These are phyloP conservation scores for Mycena floridula DNA, from an alignment of 768 basidiomycete species.

Conservation along the genomic window DNA sequence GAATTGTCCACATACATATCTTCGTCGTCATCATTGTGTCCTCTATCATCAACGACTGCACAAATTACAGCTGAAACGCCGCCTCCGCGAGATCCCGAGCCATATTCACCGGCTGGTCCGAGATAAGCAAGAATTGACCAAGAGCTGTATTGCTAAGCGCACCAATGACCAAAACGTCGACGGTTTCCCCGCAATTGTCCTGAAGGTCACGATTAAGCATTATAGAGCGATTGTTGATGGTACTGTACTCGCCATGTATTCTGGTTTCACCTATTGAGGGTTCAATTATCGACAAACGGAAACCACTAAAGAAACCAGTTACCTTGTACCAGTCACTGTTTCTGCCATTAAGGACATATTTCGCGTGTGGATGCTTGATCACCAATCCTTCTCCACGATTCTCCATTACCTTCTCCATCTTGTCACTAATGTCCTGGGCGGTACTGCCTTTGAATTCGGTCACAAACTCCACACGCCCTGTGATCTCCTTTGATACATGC, in stretches of 20 bases:
- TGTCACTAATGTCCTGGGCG: conserved; percentile 71
- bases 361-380: conserved; percentile 76
- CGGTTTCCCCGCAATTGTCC: conserved; percentile 91
- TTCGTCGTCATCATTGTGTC: conserved; percentile 46
- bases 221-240: background rate
- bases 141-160: conserved; percentile 18
- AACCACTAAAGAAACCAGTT: background rate
- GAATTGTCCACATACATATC: conserved; percentile 49
- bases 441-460: conserved; percentile 69
- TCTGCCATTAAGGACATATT: conserved; percentile 82
- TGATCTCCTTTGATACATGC: conserved; percentile 60
- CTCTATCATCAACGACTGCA: conserved; percentile 77
- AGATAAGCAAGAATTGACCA: background rate
- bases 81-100: conserved; percentile 78
- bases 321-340: conserved; percentile 94
- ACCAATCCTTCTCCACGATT: conserved; percentile 89
- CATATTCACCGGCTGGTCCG: conserved; percentile 74
- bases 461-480: conserved; percentile 78
- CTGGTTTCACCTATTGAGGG: conserved; percentile 62
- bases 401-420: conserved; percentile 81
- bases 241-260: conserved; percentile 64
- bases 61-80: conserved; percentile 88
- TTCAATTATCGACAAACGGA: background rate
- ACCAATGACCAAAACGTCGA: conserved; percentile 90
- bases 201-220: conserved; percentile 17